phyloP scores from a whole-genome alignment of 768 basidiomycete genomes.

The Suillus subalutaceus region DNA sequence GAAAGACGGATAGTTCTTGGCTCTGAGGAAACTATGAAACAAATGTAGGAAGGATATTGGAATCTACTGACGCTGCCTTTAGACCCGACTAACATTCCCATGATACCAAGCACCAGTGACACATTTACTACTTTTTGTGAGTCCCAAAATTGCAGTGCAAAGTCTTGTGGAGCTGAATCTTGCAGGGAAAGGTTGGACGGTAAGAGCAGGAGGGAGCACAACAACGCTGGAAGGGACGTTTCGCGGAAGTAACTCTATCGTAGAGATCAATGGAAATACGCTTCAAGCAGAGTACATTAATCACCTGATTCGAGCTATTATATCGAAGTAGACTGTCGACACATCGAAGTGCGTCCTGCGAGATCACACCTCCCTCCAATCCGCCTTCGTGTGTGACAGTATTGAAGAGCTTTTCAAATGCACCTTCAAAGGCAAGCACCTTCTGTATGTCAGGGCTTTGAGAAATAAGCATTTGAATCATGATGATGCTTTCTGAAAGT shows the following conservation, averaged over 20 bases:
- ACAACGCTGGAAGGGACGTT: constrained; percentile 67
- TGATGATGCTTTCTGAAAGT: constrained; percentile 73
- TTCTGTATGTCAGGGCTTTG: constrained; percentile 96
- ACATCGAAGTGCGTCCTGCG: constrained; percentile 83
- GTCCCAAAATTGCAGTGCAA: constrained; percentile 97
- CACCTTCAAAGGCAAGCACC: no score
- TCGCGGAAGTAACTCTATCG: constrained; percentile 94
- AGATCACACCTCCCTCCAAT: constrained; percentile 85
- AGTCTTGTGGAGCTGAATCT: constrained; percentile 77
- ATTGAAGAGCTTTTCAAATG: constrained; percentile 93
- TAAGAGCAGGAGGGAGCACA: constrained; percentile 73
- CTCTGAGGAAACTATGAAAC: constrained; percentile 37
- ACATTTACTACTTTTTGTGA: constrained; percentile 85
- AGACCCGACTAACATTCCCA: constrained; percentile 82
- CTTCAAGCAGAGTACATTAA: constrained; percentile 16
- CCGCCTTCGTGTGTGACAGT: constrained; percentile 89
- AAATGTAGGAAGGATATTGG: constrained; percentile 10
- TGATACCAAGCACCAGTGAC: constrained; percentile 75
- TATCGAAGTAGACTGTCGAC: constrained; percentile 87
- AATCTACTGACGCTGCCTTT: constrained; percentile 63
- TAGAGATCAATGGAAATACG: constrained; percentile 19
- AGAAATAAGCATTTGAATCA: constrained; percentile 78
- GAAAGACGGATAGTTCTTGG: constrained; percentile 58
- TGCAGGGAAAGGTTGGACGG: constrained; percentile 62
- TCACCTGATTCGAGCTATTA: constrained; percentile 93